Base-by-base conservation (phyloP, 2,329 filamentous ascomycete genomes). In the Septoria linicola region DNA sequence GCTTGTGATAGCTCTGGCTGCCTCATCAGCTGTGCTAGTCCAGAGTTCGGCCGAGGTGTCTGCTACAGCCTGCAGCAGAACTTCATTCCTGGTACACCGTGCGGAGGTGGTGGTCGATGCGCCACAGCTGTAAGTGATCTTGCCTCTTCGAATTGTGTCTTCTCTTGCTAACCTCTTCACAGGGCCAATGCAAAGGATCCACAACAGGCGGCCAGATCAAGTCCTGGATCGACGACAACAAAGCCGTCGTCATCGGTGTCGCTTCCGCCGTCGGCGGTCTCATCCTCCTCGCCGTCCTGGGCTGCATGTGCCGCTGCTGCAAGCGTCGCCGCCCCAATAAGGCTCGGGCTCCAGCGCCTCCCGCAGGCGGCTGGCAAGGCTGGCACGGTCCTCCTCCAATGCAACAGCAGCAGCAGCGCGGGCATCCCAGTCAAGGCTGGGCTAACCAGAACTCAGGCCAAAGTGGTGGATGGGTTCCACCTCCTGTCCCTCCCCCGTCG, bases 31-130 rank as follows among this genome's bases (percentile, higher is more conserved):
- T 99, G 93, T 70, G 78, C 80, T 2, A 86, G 85, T 19, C 83
- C 88, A 3, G 75, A 82, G 50, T 84, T 91, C 51, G 81, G 81
- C 6, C 57, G 74, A 4, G 80, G 81, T 51, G 76, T 79, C 6
- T 96, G 89, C 70, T 84, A 87, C 54, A 80, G 80, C 17, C 81
- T 95, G 73, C 85, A 88, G 67, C 90, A 96, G 68, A 93, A 95
- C 72, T 97, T 95, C 72, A 76, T 97, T 23, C 93, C 99, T 66
- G 93, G 93, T 14, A 97, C 93, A 1, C 74, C 80, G 1, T 99
- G 93, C 67, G 79, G 83, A 45, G 87, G 86, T 14, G 88, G 89
- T 48, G 93, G 93, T 5, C 78, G 75, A 50, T 99, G 93, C 70
- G 67, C 70, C 44, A 92, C 91, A 47, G 44, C 44, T 62, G 77